Base-by-base conservation (phyloP, 305 asterid species). In the Stenogyne calaminthoides region DNA sequence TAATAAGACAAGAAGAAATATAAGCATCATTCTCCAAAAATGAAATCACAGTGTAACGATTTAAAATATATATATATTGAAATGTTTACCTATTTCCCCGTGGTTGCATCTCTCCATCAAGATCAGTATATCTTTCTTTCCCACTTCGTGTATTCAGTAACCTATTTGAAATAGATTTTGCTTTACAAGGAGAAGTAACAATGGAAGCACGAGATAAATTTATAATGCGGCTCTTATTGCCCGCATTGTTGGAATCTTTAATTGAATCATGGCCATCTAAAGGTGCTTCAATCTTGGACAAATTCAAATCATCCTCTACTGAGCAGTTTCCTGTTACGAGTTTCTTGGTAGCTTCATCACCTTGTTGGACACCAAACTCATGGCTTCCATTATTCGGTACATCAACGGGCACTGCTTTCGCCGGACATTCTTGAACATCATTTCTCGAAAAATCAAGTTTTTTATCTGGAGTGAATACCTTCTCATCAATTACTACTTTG, bases 151-250 rank as follows among this genome's bases (percentile, higher is more conserved):
- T 76, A 19, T 86, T 29, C 70, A 77, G 67, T 54, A 83, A 72
- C 76, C 86, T 88, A 76, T 77, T 81, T 0, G 82, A 75, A 61
- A 86, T 54, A 40, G 83, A 47, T 83, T 83, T 83, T 64, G 91
- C 58, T 74, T 81, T 85, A 77, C 74, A 71, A 40, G 91, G 85
- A 73, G 84, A 72, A 27, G 84, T 74, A 27, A 34, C 72, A 49
- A 44, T 64, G 37, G 93, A 79, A 64, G 89, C 81, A 65, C 96
- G 85, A 47, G 97, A 85, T 71, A 89, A 88, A 71, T 58, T 84
- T 74, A 91, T 93, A 67, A 93, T 89, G 69, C 96, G 93, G 76
- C 96, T 89, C 78, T 84, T 85, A 59, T 72, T 85, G 75, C 84
- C 84, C 34, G 67, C 74, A 76, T 64, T 80, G 59, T 52, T 78